Conservation (phyloP, 2,329 filamentous ascomycete genomes). For the Tothia fuscella region DNA sequence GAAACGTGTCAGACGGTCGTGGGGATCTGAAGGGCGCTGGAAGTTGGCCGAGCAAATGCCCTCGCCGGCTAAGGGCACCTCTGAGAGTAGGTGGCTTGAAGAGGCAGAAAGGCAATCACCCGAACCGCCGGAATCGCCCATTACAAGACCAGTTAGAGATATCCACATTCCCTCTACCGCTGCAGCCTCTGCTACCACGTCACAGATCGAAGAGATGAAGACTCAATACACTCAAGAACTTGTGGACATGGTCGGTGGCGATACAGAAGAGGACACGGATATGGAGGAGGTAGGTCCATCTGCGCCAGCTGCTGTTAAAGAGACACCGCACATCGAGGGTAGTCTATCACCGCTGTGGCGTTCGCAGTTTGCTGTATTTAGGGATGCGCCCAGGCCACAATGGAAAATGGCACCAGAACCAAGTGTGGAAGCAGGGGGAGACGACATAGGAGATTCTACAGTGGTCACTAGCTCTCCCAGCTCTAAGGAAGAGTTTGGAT, state of each 20-base stretch:
- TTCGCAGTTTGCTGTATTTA: constrained; percentile 2
- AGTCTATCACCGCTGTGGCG: constrained; percentile 2
- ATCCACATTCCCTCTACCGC: background rate
- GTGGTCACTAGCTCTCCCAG: too few relatives aligned
- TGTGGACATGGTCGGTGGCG: background rate
- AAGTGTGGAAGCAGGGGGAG: too few relatives aligned
- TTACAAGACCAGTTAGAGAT: too few relatives aligned
- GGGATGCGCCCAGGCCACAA: too few relatives aligned
- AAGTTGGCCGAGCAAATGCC: constrained; percentile 59
- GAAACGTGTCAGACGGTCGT: constrained; percentile 55
- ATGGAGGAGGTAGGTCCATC: background rate
- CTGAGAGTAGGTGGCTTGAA: background rate
- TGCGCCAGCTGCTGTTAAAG: background rate
- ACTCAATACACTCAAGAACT: constrained; percentile 4
- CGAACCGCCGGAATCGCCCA: background rate
- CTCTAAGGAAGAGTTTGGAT: too few relatives aligned
- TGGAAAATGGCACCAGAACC: too few relatives aligned
- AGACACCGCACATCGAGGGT: background rate
- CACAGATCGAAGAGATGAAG: background rate
- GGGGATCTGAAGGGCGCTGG: constrained; percentile 59
- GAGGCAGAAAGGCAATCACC: constrained; percentile 6
- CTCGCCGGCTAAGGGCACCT: constrained; percentile 47
- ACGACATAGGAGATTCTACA: too few relatives aligned
- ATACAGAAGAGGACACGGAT: constrained; percentile 7
- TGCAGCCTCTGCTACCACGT: background rate